Evolutionary conservation across 1,139 yeast species (phyloP), one percentile per base, ranked within the genome.

Genomic region (Saccharomyces hybrid): DNA sequence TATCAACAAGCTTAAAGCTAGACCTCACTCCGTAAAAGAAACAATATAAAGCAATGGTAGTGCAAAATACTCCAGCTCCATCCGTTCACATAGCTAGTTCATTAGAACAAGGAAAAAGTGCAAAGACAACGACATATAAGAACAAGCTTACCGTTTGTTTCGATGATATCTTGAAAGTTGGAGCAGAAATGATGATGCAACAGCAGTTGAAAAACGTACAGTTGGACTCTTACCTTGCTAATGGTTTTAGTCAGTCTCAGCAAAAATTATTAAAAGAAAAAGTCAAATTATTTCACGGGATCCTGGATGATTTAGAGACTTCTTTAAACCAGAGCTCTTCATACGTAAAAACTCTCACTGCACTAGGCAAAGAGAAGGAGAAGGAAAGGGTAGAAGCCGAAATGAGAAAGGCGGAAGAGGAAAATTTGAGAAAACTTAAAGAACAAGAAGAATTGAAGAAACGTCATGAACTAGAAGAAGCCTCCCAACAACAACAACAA

Each of bases 121-220:
- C 24, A 9, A 24, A 65, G 97, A 97, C 53, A 7, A 41, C n/a
- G n/a, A n/a, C 46, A 5, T 61, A 61, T 31, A 63, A 58, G 49
- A 67, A 67, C 49, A 64, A 60, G 55, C 56, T 68, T 19, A 66
- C 70, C 2, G 64, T 62, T 47, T 67, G 71, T 55, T 65, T 68
- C 42, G 68, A 69, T 56, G 71, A 67, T 47, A 66, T 69, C n/a
- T 56, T 69, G 60, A 63, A 58, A 52, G 54, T 63, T 14, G 61
- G 69, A 4, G 61, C 69, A 12, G 71, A 68, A 47, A 63, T 69
- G 69, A 56, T 69, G 58, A 61, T 67, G 2, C 71, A 68, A 53
- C 71, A 69, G 57, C 72, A 69, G 57, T 51, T 68, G 49, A 69
- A 67, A 53, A 67, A 70, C 4, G 68, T 68, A 21, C 70, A 67